Evolutionary conservation across 306 rosid species (phyloP), one percentile per base, ranked within the genome.

Genomic region (Lathyrus aphaca): DNA sequence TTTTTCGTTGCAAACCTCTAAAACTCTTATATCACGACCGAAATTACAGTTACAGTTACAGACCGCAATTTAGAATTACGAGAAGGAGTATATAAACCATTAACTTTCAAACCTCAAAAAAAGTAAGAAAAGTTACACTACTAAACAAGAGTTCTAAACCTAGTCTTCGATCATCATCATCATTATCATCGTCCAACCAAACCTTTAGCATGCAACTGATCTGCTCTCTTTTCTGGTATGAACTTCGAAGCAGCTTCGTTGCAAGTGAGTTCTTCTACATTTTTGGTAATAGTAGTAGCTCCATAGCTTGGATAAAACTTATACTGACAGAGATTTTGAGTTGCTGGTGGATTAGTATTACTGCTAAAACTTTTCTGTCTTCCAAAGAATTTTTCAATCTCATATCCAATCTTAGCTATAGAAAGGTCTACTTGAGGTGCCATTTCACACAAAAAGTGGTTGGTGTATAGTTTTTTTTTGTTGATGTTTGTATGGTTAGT

Each of bases 171-270:
- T 8, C 9, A 23, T 1, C 3, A 8, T 27, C 4, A 29, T 66
- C 3, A 56, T n/a, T n/a, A n/a, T 57, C 49, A 78, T 77, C 57
- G 72, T 10, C 86, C 84, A 56, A 79, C 74, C 74, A 79, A 64
- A 71, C 86, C 73, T 74, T 73, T 74, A 9, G 53, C 56, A 16
- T 66, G 71, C 6, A 82, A 2, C 4, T 56, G 38, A 27, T 71
- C 86, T 37, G 65, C 48, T 65, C 69, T 71, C 17, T 21, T 59
- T 51, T 78, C 81, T 16, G 69, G 6, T 9, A 9, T 71, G 61
- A 67, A 79, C 64, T 79, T 79, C 9, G 83, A 74, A 78, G 81
- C 83, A 54, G 83, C 81, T 71, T 79, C 81, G 30, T 79, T 75
- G 83, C 81, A 82, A 21, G 54, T 75, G 55, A 79, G 18, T 10